phyloP scores from a whole-genome alignment of 2,329 filamentous ascomycete species.

The Sporothrix curviconia region DNA sequence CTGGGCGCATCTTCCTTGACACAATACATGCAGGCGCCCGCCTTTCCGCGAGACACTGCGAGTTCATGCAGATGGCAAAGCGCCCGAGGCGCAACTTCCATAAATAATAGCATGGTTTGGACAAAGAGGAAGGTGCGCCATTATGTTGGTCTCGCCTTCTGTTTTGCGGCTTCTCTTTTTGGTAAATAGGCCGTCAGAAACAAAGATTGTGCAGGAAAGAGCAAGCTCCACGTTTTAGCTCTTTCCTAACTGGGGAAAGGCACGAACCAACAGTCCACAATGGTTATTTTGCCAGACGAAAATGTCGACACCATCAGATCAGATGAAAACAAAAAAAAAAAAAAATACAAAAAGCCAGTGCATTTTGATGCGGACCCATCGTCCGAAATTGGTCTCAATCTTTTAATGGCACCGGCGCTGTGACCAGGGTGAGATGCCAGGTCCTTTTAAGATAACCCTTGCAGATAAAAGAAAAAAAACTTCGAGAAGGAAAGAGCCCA shows the following conservation, averaged over 20 bases:
- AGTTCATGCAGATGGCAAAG: not conserved
- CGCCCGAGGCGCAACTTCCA: not conserved
- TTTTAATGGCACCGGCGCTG: not conserved
- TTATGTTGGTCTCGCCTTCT: not conserved
- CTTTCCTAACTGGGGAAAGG: not conserved
- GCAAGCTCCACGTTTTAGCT: too few relatives aligned
- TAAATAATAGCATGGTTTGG: not conserved
- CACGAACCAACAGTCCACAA: too few relatives aligned
- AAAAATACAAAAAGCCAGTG: not conserved
- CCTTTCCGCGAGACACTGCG: not conserved
- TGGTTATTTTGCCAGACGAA: too few relatives aligned
- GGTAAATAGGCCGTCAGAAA: too few relatives aligned
- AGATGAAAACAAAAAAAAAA: too few relatives aligned
- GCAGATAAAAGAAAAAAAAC: not conserved
- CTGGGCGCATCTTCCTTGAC: not conserved
- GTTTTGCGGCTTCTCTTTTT: not conserved
- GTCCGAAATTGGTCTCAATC: not conserved
- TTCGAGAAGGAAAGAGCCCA: not conserved
- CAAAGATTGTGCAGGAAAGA: not conserved
- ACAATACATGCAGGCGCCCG: not conserved
- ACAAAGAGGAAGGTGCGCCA: not conserved
- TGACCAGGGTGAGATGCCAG: not conserved
- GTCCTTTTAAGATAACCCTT: not conserved
- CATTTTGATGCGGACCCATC: slow-evolving; percentile 2
- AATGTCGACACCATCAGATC: too few relatives aligned